phyloP scores from a whole-genome alignment of 495 filamentous ascomycete species.

The Penicillium canariense region DNA sequence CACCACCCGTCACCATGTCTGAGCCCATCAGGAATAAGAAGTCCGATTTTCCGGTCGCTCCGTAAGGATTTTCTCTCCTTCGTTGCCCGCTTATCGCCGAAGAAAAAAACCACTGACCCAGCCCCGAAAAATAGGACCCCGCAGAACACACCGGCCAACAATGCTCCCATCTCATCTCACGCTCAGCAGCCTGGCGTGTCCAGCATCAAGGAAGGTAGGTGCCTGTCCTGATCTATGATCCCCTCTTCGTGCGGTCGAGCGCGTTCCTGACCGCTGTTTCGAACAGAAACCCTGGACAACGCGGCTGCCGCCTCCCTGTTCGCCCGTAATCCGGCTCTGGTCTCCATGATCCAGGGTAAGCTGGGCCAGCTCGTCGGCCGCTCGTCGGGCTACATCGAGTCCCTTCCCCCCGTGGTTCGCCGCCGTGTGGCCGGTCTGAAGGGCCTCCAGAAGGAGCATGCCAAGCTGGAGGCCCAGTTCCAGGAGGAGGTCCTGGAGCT shows the following conservation, averaged over 20 bases:
- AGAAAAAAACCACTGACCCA: conserved; percentile 24
- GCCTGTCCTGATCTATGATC: conserved; percentile 1
- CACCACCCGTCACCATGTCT: conserved; percentile 60
- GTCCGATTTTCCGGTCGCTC: conserved; percentile 74
- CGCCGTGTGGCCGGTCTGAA: conserved; percentile 92
- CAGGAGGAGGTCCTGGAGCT: conserved; percentile 96
- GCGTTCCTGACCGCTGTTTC: conserved; percentile 15
- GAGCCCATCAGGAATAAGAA: conserved; percentile 91
- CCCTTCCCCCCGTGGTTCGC: conserved; percentile 81
- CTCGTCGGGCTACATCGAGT: conserved; percentile 97
- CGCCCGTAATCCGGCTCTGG: conserved; percentile 86
- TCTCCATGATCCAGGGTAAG: conserved; percentile 96
- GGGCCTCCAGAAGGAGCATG: conserved; percentile 97
- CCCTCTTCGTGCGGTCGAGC: conserved; percentile 7
- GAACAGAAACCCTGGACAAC: conserved; percentile 82
- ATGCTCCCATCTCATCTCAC: conserved; percentile 96
- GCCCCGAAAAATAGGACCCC: conserved; percentile 63
- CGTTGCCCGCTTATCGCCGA: conserved; percentile 17
- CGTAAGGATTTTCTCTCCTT: conserved; percentile 57
- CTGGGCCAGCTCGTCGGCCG: conserved; percentile 89
- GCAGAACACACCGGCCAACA: conserved; percentile 91
- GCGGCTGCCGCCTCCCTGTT: conserved; percentile 86
- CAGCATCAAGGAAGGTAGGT: conserved; percentile 95
- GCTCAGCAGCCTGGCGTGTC: conserved; percentile 91
- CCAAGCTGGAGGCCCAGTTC: conserved; percentile 95